Evolutionary conservation across 2,329 filamentous ascomycete genomes (phyloP).

Genomic region (Xylariaceae sp.): DNA sequence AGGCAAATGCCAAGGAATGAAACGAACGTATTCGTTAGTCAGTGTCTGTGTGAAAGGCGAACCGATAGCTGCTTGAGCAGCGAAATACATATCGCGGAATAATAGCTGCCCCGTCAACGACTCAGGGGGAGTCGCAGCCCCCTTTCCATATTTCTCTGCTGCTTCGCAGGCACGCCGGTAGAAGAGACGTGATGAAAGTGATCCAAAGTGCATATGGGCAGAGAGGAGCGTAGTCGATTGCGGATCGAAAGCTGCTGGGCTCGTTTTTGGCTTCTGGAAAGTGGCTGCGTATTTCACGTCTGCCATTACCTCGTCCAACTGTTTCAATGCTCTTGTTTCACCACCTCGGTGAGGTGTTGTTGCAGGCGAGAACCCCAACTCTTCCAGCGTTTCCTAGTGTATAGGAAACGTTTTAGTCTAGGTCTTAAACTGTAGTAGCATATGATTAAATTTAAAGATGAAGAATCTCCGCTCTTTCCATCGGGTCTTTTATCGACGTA

Average conservation of each 20-base stretch:
- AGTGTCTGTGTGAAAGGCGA: constrained; percentile 60
- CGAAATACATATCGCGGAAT: constrained; percentile 83
- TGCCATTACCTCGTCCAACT: constrained; percentile 55
- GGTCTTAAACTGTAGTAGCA: too few species aligned
- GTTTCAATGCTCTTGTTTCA: constrained; percentile 60
- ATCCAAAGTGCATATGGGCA: constrained; percentile 71
- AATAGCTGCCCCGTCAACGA: constrained; percentile 69
- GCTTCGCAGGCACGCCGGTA: constrained; percentile 68
- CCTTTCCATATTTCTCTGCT: constrained; percentile 51
- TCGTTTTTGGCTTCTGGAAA: constrained; percentile 73
- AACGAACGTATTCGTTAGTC: constrained; percentile 64
- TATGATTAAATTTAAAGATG: too few species aligned
- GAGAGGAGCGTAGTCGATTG: constrained; percentile 71
- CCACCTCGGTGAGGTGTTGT: constrained; percentile 67
- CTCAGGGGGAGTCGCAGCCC: constrained; percentile 60
- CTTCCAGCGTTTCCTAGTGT: constrained; percentile 56
- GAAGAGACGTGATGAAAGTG: constrained; percentile 65
- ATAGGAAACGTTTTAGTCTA: too few species aligned
- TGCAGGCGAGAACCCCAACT: constrained; percentile 63
- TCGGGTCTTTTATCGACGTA: too few species aligned
- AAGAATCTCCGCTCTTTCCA: too few species aligned
- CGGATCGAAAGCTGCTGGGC: constrained; percentile 68
- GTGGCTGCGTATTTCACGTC: constrained; percentile 66
- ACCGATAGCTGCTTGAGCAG: constrained; percentile 66
- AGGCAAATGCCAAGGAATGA: constrained; percentile 75